These are phyloP conservation scores for Hanseniaspora occidentalis DNA, from an alignment of 805 yeast species.

Conservation along the genomic window DNA sequence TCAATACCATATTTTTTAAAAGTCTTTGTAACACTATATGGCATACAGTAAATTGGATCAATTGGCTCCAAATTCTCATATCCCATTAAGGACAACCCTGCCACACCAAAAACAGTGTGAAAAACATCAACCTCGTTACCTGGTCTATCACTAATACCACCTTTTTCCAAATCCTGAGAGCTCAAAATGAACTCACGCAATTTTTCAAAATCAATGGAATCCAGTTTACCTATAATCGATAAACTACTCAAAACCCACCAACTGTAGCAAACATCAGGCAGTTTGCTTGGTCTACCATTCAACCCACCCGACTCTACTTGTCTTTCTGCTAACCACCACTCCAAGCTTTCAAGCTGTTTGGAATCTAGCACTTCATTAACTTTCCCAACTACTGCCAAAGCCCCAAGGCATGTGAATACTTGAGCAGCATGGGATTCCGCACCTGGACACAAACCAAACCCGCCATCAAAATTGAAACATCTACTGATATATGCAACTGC, in stretches of 20 bases:
- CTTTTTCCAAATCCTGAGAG: conserved; percentile 66
- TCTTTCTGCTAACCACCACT: conserved; percentile 86
- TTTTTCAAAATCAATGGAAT: conserved; percentile 44
- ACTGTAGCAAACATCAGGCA: conserved; percentile 95
- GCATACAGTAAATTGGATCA: conserved; percentile 84
- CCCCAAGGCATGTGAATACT: conserved; percentile 73
- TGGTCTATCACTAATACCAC: conserved; percentile 89
- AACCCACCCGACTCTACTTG: conserved; percentile 81
- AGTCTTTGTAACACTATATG: conserved; percentile 28
- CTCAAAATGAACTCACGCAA: conserved; percentile 54
- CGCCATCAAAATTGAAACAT: conserved; percentile 92
- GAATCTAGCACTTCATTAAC: conserved; percentile 33
- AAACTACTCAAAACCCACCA: conserved; percentile 92
- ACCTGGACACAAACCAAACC: conserved; percentile 87
- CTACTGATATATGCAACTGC: conserved; percentile 52
- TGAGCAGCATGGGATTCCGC: conserved; percentile 94
- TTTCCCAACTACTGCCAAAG: conserved; percentile 54
- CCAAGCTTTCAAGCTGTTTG: conserved; percentile 34
- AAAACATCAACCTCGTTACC: conserved; percentile 87
- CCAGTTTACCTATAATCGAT: conserved; percentile 45
- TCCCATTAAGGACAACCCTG: conserved; percentile 74
- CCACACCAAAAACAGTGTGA: conserved; percentile 83
- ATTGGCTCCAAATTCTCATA: conserved; percentile 45
- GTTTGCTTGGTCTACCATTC: conserved; percentile 91
- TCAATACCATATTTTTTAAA: conserved; percentile 27